Base-by-base conservation (phyloP, 1,284 basidiomycete genomes). In the Irpex lacteus region DNA sequence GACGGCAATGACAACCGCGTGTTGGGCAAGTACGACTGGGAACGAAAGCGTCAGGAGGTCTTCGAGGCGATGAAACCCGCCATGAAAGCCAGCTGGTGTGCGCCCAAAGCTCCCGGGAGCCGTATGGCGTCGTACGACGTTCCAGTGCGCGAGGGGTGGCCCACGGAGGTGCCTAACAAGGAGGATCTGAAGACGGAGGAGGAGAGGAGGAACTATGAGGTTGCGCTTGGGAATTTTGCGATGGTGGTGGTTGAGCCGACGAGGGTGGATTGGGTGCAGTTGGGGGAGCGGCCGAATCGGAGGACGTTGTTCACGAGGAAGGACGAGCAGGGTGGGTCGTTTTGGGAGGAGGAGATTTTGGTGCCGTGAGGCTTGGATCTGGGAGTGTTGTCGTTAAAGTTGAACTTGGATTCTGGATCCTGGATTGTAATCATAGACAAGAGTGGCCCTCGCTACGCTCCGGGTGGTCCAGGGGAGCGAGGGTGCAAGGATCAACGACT, bases 61-160 rank as follows among this genome's bases (percentile, higher is more conserved):
- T 91, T 89, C 72, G 80, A 82, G 65, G 70, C 44, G 18, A 80
- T 91, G 80, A 81, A 80, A 60, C 77, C 75, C 4, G 74, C 78
- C 59, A 84, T 91, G 86, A 85, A 82, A 68, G 90, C 89, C 26
- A 80, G 77, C 58, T 92, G 88, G 87, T 84, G 82, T 64, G 75
- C 83, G 2, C 89, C 90, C 32, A 36, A 59, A 0, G 69, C 77
- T 0, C 87, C 90, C 0, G 90, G 90, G 0, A 74, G 73, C 1
- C 74, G 70, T 3, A 70, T 90, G 52, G 75, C 77, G 26, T 83
- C 80, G 4, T 78, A 82, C 56, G 84, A 85, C 1, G 85, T 83
- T 6, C 32, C 32, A 60, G 81, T 83, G 63, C 81, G 82, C 66
- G 13, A 26, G 2, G 91, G 89, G 89, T 87, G 87, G 4, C 32